Base-by-base conservation (phyloP, 2,329 filamentous ascomycete genomes). In the Fusarium pseudocircinatum region DNA sequence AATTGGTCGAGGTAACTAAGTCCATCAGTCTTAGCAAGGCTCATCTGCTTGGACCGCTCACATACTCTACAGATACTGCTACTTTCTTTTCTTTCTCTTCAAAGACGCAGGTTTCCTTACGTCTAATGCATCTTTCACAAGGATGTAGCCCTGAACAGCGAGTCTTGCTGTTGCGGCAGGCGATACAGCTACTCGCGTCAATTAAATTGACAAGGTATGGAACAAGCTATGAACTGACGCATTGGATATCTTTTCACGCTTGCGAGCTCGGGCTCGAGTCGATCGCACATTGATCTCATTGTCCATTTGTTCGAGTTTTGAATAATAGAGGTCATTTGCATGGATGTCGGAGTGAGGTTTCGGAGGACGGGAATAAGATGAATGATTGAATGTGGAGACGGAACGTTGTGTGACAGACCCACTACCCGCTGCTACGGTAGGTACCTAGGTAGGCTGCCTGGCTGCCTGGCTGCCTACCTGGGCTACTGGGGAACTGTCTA, bases 51-150 rank as follows among this genome's bases (percentile, higher is more conserved):
- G 14, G 8, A 32, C 30, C 20, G 14, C 39, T 15, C 22, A 64
- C 73, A 39, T 59, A 73, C 69, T 75, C 60, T 11, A 65, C 60
- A 20, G 73, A 60, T 5, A 75, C 43, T 4, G 72, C 20, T 4
- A 63, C 28, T 32, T 75, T 75, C 58, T 59, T 70, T 56, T 75
- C 72, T n/a, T 70, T 75, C 20, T 75, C 73, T 42, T 75, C 72
- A 47, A 65, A 75, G 32, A 66, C 24, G 26, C 73, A 75, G 0
- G 52, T 44, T 40, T 73, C 73, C 16, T 71, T 71, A 10, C 73
- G 60, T n/a, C 49, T 60, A 22, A 69, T 60, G 16, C 73, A 75
- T 60, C 59, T 61, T 26, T 75, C 72, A 40, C 73, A 75, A 4
- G 73, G 67, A 42, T 67, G 44, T 15, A 57, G 69, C 6, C 72